phyloP scores from a whole-genome alignment of 2,329 filamentous ascomycete genomes.

The Penicillium hordei region DNA sequence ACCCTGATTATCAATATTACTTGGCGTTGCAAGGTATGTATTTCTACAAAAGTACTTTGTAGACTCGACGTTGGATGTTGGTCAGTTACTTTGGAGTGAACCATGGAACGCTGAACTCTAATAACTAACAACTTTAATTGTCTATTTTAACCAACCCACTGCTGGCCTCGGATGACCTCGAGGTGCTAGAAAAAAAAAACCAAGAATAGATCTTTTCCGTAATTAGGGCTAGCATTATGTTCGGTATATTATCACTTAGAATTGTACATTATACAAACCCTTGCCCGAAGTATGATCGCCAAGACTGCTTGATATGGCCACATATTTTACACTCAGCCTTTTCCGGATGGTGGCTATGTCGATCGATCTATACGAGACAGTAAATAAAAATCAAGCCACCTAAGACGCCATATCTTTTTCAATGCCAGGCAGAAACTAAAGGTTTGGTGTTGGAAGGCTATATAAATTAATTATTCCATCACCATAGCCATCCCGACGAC shows the following conservation, averaged over 20 bases:
- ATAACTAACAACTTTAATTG: slow-evolving; percentile 6
- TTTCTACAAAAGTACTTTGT: not conserved
- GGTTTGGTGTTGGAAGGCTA: not conserved
- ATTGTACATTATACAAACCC: not conserved
- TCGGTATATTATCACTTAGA: not conserved
- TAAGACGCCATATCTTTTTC: not conserved
- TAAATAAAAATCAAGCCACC: not conserved
- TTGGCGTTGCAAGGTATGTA: not conserved
- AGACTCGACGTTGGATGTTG: slow-evolving; percentile 4
- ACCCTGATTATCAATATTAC: not conserved
- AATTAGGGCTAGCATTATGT: not conserved
- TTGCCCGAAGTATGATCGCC: not conserved
- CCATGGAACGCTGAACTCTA: slow-evolving; percentile 14
- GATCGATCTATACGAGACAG: not conserved
- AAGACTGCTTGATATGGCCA: not conserved
- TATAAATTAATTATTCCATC: not conserved
- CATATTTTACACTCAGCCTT: not conserved
- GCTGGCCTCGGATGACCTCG: not conserved
- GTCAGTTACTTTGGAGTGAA: slow-evolving; percentile 9
- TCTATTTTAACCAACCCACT: slow-evolving; percentile 4
- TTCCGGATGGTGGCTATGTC: not conserved
- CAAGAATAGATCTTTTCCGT: not conserved
- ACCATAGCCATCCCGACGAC: not conserved
- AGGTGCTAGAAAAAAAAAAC: not conserved
- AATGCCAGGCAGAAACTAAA: not conserved